phyloP scores from a whole-genome alignment of 2,329 filamentous ascomycete species.

The Epichloe typhina region DNA sequence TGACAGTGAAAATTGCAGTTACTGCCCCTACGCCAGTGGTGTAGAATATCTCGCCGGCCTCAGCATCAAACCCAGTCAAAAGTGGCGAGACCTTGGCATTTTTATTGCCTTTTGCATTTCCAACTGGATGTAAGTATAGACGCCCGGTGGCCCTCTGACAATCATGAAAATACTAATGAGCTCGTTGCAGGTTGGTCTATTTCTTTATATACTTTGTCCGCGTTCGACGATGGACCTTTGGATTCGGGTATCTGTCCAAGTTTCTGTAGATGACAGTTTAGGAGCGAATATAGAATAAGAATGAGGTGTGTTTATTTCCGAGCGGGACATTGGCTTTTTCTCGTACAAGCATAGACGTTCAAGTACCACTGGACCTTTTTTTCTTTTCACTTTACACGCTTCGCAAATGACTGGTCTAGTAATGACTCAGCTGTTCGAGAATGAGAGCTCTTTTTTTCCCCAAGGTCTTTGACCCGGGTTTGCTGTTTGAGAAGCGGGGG shows the following conservation, averaged over 20 bases:
- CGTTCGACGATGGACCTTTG: constrained; percentile 58
- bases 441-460: too few species aligned
- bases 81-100: constrained; percentile 60
- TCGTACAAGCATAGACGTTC: not conserved
- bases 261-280: not conserved
- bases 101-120: constrained; percentile 57
- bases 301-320: not conserved
- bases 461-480: too few species aligned
- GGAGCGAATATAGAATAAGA: not conserved
- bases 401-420: too few species aligned
- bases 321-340: not conserved
- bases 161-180: not conserved
- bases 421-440: too few species aligned
- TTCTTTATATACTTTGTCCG: constrained; percentile 67
- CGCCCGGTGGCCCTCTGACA: not conserved
- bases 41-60: constrained; percentile 50
- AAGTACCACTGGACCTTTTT: not conserved
- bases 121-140: constrained; percentile 40
- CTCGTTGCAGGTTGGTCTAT: constrained; percentile 39
- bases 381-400: not conserved
- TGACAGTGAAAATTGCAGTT: constrained; percentile 48
- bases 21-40: constrained; percentile 47
- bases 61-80: constrained; percentile 38
- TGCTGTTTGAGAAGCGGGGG: too few species aligned
- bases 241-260: constrained; percentile 43